These are phyloP conservation scores for Oleoguttula mirabilis DNA, from an alignment of 495 filamentous ascomycete species.

Conservation along the genomic window DNA sequence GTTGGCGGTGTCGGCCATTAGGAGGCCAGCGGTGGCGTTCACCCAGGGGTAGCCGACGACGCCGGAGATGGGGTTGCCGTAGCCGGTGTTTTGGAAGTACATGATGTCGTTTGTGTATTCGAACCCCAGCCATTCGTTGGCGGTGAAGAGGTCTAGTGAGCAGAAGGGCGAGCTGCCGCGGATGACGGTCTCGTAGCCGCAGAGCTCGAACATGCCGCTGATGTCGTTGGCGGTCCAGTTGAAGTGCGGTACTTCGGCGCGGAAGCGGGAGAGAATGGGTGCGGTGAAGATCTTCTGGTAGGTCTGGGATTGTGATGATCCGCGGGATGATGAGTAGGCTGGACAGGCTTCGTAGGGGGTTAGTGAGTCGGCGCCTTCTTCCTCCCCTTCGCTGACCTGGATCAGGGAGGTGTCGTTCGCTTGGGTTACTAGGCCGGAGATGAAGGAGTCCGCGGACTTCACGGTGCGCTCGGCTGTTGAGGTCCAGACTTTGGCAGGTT, in stretches of 20 bases:
- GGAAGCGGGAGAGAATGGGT: slow-evolving; percentile 35
- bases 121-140: slow-evolving; percentile 41
- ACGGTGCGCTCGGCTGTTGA: slow-evolving; percentile 37
- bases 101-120: slow-evolving; percentile 48
- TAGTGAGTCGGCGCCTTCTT: slow-evolving; percentile 34
- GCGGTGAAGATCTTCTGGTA: slow-evolving; percentile 34
- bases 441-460: slow-evolving; percentile 35
- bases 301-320: slow-evolving; percentile 31
- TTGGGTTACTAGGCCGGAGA: slow-evolving; percentile 32
- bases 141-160: slow-evolving; percentile 35
- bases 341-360: slow-evolving; percentile 40
- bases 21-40: slow-evolving; percentile 32
- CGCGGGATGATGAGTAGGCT: slow-evolving; percentile 36
- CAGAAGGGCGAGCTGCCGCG: slow-evolving; percentile 44
- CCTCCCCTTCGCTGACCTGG: slow-evolving; percentile 28
- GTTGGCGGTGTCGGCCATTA: slow-evolving; percentile 25
- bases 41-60: slow-evolving; percentile 39
- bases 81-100: slow-evolving; percentile 46
- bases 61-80: slow-evolving; percentile 33
- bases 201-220: slow-evolving; percentile 40
- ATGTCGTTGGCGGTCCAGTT: slow-evolving; percentile 38
- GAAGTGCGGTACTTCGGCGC: slow-evolving; percentile 32
- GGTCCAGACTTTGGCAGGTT: slow-evolving; percentile 37
- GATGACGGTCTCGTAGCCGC: slow-evolving; percentile 49
- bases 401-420: slow-evolving; percentile 34